Percentiles rank a stretch among this genome's conserved stretches.
Conservation (phyloP, 352 stramenopile species). For the Globisporangium cederbergense region DNA sequence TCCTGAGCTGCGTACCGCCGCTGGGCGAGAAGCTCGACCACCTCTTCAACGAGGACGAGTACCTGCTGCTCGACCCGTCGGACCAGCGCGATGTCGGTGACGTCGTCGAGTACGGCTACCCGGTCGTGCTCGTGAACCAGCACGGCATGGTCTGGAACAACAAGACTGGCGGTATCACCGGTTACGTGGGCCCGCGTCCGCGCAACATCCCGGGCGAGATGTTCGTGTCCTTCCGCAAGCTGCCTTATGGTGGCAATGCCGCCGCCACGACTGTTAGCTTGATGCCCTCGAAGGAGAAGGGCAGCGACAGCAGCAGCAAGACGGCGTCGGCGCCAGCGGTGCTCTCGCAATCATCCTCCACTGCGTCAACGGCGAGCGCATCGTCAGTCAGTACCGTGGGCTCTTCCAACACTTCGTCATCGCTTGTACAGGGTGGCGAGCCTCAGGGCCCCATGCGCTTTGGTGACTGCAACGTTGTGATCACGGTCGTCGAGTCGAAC, state of each 20-base stretch:
- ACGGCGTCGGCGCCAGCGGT: slow-evolving; percentile 15
- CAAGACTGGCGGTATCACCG: slow-evolving; percentile 85
- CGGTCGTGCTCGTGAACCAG: slow-evolving; percentile 82
- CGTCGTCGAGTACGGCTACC: slow-evolving; percentile 66
- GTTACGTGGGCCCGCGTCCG: slow-evolving; percentile 70
- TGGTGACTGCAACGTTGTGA: slow-evolving; percentile 67
- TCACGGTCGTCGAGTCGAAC: slow-evolving; percentile 75
- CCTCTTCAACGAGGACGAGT: slow-evolving; percentile 84
- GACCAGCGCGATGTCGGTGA: slow-evolving; percentile 39
- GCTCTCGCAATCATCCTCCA: slow-evolving; percentile 13
- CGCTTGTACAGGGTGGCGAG: neutral
- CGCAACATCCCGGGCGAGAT: slow-evolving; percentile 73
- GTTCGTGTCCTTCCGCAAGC: slow-evolving; percentile 59
- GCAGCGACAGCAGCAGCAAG: neutral
- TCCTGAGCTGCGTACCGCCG: slow-evolving; percentile 76
- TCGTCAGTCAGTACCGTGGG: slow-evolving; percentile 6
- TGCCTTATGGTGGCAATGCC: neutral
- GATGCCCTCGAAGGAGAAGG: slow-evolving; percentile 10
- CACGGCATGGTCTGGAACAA: slow-evolving; percentile 87
- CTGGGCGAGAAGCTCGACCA: slow-evolving; percentile 66
- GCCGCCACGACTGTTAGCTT: neutral
- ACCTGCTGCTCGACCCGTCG: slow-evolving; percentile 63
- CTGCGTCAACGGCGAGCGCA: slow-evolving; percentile 6
- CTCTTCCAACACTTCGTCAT: slow-evolving; percentile 14
- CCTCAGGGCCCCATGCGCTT: slow-evolving; percentile 43